Evolutionary conservation across 768 basidiomycete species (phyloP).

Genomic region (Baorangia bicolor): DNA sequence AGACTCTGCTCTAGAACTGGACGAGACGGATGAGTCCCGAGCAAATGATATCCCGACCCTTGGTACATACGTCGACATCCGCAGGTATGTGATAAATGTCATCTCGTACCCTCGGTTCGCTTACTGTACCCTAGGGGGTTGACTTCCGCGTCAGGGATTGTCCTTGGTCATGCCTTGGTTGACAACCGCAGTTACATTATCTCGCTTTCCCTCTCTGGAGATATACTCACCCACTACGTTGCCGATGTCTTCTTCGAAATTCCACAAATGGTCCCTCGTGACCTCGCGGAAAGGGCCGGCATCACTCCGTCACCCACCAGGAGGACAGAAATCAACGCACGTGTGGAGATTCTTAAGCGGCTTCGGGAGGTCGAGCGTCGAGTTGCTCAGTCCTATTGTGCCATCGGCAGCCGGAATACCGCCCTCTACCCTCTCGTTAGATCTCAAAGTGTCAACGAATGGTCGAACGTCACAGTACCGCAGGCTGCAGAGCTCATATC

Average conservation of each 20-base stretch:
- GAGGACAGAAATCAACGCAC: constrained; percentile 48
- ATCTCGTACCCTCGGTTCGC: not conserved
- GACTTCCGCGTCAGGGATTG: constrained; percentile 25
- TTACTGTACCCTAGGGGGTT: constrained; percentile 21
- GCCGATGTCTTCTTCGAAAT: constrained; percentile 61
- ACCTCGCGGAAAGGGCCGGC: constrained; percentile 53
- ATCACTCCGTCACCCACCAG: constrained; percentile 25
- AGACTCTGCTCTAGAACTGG: constrained; percentile 5
- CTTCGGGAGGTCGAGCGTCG: constrained; percentile 52
- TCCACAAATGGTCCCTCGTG: constrained; percentile 50
- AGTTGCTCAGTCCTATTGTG: constrained; percentile 43
- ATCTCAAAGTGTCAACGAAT: constrained; percentile 46
- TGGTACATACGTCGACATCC: constrained; percentile 54
- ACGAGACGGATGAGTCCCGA: constrained; percentile 13
- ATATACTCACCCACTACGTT: constrained; percentile 46
- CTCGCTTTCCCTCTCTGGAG: constrained; percentile 43
- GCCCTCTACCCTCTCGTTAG: constrained; percentile 45
- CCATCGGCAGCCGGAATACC: constrained; percentile 30
- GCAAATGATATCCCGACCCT: constrained; percentile 27
- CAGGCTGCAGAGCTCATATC: constrained; percentile 50
- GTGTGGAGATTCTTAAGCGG: constrained; percentile 62
- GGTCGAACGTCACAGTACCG: constrained; percentile 53
- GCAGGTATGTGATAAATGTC: constrained; percentile 40
- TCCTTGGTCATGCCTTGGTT: constrained; percentile 32
- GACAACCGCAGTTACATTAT: constrained; percentile 30